Evolutionary conservation across 2,329 filamentous ascomycete species (phyloP), one percentile per base, ranked within the genome.

Genomic region (Fusarium sp.): DNA sequence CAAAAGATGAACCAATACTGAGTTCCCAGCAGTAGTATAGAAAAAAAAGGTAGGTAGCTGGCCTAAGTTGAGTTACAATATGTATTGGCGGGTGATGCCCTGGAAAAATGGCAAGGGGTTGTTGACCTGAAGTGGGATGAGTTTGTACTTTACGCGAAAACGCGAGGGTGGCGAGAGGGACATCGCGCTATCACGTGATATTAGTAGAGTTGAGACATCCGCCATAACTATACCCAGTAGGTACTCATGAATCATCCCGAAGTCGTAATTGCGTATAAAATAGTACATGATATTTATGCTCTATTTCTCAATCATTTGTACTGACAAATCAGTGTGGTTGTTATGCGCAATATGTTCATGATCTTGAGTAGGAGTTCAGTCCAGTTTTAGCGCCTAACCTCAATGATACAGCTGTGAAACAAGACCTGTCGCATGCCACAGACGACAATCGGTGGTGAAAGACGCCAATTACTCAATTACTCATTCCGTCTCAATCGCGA

Each of bases 101-200:
- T 45, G 20, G 43, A 10, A 45, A 46, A 41, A 37, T 24, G 28
- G 20, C 49, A 43, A 48, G 45, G 47, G 45, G 41, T 33, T 4
- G 20, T 20, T 37, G 13, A 52, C 37, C 22, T 39, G 53, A 57
- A 30, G 61, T 71, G 69, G 64, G 68, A 71, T 69, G 67, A 48
- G 41, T 64, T 70, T n/a, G 28, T 45, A 37, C 41, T 39, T 64
- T 65, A 68, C 72, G 71, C 61, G 67, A 55, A 61, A 50, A 43
- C 70, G 68, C 71, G 72, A 39, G 37, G 35, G 52, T 53, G 62
- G 56, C 35, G 63, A 69, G 60, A 40, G 39, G 49, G 46, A 22
- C 50, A 67, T 76, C 76, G 75, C 76, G 76, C 69, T 64, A 62
- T 78, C 76, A 78, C 75, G 70, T 78, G 76, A 66, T 15, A 0